Conservation (phyloP, 2,329 filamentous ascomycete genomes). For the Xylaria sp. region DNA sequence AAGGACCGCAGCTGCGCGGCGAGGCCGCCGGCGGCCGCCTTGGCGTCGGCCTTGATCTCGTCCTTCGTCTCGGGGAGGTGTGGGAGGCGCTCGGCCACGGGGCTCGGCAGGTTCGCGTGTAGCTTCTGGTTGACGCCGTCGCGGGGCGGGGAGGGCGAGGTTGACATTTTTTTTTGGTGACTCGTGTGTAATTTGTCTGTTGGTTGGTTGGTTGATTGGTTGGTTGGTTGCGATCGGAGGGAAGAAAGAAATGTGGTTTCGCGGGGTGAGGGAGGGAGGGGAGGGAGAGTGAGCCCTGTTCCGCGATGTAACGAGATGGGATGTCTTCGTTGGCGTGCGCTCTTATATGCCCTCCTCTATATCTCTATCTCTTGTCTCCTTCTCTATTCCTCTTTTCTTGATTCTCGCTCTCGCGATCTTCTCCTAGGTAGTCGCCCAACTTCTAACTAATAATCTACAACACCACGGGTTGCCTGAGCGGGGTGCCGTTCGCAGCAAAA, state of each 20-base stretch:
- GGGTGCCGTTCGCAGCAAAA: background rate
- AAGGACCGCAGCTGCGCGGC: constrained; percentile 77
- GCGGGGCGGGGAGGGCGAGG: constrained; percentile 40
- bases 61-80: constrained; percentile 58
- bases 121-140: constrained; percentile 31
- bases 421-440: background rate
- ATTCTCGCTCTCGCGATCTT: background rate
- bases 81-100: constrained; percentile 48
- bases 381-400: background rate
- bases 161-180: constrained; percentile 41
- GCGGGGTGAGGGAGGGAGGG: background rate
- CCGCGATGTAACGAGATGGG: background rate
- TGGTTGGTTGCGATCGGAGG: background rate
- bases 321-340: background rate
- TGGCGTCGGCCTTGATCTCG: constrained; percentile 55
- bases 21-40: constrained; percentile 52
- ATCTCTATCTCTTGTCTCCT: background rate
- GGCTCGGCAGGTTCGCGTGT: constrained; percentile 16
- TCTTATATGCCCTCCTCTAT: background rate
- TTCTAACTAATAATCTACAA: background rate
- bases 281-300: background rate
- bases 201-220: no score
- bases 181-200: background rate
- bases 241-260: background rate
- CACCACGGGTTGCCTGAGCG: background rate